Evolutionary conservation across 2,329 filamentous ascomycete species (phyloP).

Genomic region (Fusarium sp.): DNA sequence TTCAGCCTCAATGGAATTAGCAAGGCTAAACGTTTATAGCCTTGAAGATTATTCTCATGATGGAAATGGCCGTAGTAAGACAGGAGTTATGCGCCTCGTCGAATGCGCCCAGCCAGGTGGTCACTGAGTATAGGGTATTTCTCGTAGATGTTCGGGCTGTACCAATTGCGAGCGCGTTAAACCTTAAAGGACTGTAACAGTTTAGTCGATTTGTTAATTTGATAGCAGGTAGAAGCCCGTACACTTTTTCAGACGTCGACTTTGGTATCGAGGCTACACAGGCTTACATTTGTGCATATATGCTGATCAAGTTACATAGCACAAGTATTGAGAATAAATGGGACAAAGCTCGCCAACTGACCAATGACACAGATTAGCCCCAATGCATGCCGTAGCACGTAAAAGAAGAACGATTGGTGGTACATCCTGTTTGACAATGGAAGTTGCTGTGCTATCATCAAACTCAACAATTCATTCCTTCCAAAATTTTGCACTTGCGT

Average conservation of each 20-base stretch:
- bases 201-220: not conserved
- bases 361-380: not conserved
- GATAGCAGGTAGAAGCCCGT: not conserved
- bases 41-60: not conserved
- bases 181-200: no score
- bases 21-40: conserved; percentile 2
- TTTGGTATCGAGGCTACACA: not conserved
- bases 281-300: not conserved
- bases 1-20: not conserved
- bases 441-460: not conserved
- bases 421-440: not conserved
- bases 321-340: not conserved
- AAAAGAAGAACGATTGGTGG: not conserved
- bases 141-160: not conserved
- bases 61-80: not conserved
- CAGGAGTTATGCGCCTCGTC: not conserved
- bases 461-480: not conserved
- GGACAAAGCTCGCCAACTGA: not conserved
- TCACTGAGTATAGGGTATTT: not conserved
- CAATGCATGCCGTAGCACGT: not conserved
- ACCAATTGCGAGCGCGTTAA: not conserved
- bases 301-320: not conserved
- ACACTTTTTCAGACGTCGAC: not conserved
- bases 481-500: not conserved
- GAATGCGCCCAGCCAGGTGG: not conserved